Conservation (phyloP, 768 basidiomycete species). For the Infundibulicybe gibba region DNA sequence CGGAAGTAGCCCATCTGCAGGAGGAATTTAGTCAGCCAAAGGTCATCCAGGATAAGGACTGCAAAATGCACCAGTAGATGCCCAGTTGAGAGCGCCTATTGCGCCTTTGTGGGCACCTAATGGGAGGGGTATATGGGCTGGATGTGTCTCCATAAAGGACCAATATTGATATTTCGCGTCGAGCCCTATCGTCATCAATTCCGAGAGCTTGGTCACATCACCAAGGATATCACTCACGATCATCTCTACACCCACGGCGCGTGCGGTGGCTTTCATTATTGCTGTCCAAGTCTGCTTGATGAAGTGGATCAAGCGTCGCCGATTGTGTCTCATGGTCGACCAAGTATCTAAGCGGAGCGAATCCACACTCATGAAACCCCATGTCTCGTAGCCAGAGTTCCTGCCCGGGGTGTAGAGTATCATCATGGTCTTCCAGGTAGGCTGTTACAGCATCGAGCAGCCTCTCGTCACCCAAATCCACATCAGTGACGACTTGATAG, state of each 20-base stretch:
- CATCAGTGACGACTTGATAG: slow-evolving; percentile 62
- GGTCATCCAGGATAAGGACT: background rate
- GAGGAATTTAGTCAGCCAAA: background rate
- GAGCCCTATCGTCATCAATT: slow-evolving; percentile 42
- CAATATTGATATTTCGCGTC: slow-evolving; percentile 81
- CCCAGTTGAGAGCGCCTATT: slow-evolving; percentile 75
- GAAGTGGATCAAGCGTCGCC: slow-evolving; percentile 40
- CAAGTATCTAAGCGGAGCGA: slow-evolving; percentile 47
- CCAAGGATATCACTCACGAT: slow-evolving; percentile 31
- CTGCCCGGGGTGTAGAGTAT: slow-evolving; percentile 26
- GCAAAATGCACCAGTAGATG: slow-evolving; percentile 57
- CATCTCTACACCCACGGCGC: slow-evolving; percentile 29
- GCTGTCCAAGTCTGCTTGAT: too few relatives aligned
- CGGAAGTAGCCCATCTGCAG: slow-evolving; percentile 64
- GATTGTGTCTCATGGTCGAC: slow-evolving; percentile 61
- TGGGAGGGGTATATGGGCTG: slow-evolving; percentile 54
- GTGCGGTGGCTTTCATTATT: slow-evolving; percentile 12
- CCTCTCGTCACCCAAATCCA: slow-evolving; percentile 54
- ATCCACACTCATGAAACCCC: slow-evolving; percentile 17
- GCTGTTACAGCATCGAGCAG: slow-evolving; percentile 45
- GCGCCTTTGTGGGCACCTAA: slow-evolving; percentile 60
- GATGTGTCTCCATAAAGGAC: slow-evolving; percentile 38
- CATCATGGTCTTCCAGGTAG: slow-evolving; percentile 39
- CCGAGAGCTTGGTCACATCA: background rate
- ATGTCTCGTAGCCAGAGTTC: slow-evolving; percentile 63